Percentiles rank a stretch among this genome's conserved stretches.
Conservation (phyloP, 1,284 basidiomycete genomes). For the Phellopilus nigrolimitatus region DNA sequence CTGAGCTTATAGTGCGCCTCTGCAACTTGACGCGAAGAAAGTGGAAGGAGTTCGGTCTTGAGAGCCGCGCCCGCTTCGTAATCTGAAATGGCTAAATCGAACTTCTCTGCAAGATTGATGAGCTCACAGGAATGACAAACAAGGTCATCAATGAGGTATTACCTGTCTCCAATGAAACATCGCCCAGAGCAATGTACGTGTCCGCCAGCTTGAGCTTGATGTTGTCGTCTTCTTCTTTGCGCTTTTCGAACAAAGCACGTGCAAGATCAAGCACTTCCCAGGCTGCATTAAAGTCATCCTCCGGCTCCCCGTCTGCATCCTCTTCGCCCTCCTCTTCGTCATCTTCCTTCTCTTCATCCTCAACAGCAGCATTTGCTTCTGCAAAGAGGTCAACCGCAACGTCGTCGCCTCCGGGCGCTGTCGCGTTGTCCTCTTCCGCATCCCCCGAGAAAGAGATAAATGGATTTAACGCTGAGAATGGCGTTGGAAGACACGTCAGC, state of each 20-base stretch:
- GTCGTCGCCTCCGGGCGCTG: constrained; percentile 31
- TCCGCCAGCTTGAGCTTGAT: constrained; percentile 76
- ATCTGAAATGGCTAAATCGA: constrained; percentile 84
- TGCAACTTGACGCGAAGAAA: constrained; percentile 80
- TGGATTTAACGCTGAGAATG: constrained; percentile 42
- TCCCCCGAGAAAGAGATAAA: constrained; percentile 75
- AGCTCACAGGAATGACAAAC: constrained; percentile 36
- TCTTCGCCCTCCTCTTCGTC: constrained; percentile 40
- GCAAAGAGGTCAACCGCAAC: constrained; percentile 59
- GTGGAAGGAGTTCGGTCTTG: constrained; percentile 67
- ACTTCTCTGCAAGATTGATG: constrained; percentile 64
- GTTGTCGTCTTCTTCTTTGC: constrained; percentile 51
- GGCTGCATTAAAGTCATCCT: constrained; percentile 91
- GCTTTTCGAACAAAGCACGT: constrained; percentile 74
- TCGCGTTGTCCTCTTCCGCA: constrained; percentile 49
- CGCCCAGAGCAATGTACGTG: constrained; percentile 78
- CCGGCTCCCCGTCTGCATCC: constrained; percentile 65
- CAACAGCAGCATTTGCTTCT: constrained; percentile 40
- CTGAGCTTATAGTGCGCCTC: constrained; percentile 88
- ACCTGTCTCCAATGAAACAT: constrained; percentile 90
- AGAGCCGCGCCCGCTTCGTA: constrained; percentile 71
- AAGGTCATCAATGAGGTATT: constrained; percentile 23
- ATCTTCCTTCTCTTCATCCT: constrained; percentile 38
- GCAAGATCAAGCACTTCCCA: constrained; percentile 92
- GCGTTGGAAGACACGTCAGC: constrained; percentile 19